phyloP scores from a whole-genome alignment of 345 rosid genomes.

The Populus davidiana region DNA sequence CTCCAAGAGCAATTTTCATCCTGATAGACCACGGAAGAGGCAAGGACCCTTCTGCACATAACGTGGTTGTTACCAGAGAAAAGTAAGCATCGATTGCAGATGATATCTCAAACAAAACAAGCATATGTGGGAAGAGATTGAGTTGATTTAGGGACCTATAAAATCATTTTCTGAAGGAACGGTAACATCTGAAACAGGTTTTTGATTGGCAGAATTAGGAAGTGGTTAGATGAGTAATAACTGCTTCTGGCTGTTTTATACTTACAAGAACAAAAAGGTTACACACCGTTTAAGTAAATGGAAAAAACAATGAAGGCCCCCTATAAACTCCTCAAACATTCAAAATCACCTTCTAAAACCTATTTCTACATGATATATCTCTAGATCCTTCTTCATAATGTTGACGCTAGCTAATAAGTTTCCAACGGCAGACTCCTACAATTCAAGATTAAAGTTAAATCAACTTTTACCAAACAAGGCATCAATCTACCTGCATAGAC shows the following conservation, averaged over 20 bases:
- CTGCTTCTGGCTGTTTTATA: background rate
- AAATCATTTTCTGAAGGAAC: background rate
- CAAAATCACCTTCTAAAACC: background rate
- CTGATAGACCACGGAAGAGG: slow-evolving; percentile 46
- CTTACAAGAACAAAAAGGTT: background rate
- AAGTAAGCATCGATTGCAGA: slow-evolving; percentile 7
- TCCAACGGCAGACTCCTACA: background rate
- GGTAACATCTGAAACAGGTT: background rate
- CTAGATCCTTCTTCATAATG: background rate
- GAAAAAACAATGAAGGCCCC: background rate
- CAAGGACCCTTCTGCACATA: slow-evolving; percentile 33
- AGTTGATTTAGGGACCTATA: background rate
- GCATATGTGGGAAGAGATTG: background rate
- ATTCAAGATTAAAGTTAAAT: background rate
- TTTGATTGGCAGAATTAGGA: background rate
- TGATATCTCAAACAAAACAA: background rate
- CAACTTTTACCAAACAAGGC: background rate
- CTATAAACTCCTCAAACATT: background rate
- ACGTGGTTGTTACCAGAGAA: slow-evolving; percentile 34
- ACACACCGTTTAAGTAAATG: background rate
- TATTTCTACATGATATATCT: background rate
- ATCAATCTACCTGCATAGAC: background rate
- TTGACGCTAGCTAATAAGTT: background rate
- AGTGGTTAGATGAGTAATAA: background rate
- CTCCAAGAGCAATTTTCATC: slow-evolving; percentile 45